Evolutionary conservation across 2,329 filamentous ascomycete species (phyloP).

Genomic region (Knufia petricola): DNA sequence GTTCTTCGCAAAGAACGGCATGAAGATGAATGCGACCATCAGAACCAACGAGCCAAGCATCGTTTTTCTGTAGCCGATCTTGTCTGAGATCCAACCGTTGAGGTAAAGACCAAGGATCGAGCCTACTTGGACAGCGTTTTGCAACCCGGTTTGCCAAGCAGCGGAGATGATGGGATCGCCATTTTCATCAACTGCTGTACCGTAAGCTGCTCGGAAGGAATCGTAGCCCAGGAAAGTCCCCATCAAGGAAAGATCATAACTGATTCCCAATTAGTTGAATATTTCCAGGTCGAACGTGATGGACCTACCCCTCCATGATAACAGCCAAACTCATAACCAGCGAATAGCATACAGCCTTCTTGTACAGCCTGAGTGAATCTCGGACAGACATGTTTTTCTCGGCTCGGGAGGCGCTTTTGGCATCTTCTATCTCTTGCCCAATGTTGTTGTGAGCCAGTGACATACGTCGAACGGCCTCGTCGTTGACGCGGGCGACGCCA

Average conservation of each 20-base stretch:
- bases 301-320: conserved; percentile 62
- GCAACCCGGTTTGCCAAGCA: conserved; percentile 48
- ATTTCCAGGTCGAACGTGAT: not conserved
- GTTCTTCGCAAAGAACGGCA: conserved; percentile 32
- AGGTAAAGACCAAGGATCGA: conserved; percentile 59
- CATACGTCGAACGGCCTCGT: conserved; percentile 11
- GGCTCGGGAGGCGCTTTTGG: conserved; percentile 8
- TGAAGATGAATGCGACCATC: conserved; percentile 31
- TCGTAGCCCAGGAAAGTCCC: conserved; percentile 62
- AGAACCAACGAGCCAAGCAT: conserved; percentile 49
- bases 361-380: conserved; percentile 72
- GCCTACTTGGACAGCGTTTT: conserved; percentile 45
- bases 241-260: conserved; percentile 68
- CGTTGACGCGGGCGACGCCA: conserved; percentile 12
- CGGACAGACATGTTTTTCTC: conserved; percentile 26
- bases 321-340: conserved; percentile 79
- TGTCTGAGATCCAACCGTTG: conserved; percentile 56
- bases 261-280: not conserved
- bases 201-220: conserved; percentile 36
- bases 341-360: conserved; percentile 76
- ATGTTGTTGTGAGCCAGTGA: not conserved
- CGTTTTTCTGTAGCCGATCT: conserved; percentile 55
- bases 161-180: conserved; percentile 41
- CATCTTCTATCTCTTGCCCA: conserved; percentile 7
- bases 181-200: conserved; percentile 26